Base-by-base conservation (phyloP, 371 early-diverging fungal genomes). In the Funneliformis caledonium region DNA sequence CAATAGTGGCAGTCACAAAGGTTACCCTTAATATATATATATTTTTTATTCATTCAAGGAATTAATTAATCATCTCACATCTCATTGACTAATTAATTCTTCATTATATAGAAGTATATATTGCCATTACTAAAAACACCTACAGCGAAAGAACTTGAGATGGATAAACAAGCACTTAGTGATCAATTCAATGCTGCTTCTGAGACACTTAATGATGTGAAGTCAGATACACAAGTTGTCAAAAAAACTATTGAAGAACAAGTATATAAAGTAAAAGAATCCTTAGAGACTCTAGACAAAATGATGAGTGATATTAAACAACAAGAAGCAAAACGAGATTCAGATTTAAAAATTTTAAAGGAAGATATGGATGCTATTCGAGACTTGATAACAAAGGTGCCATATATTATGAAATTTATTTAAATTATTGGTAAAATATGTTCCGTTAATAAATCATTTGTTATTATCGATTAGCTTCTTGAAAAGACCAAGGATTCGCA, bases 351-450 rank as follows among this genome's bases (percentile, higher is more conserved):
- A 77, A 86, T 84, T 64, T 88, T 96, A 75, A 89, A 93, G 82
- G 86, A 86, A 68, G 96, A 97, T 61, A 85, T 98, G 45, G 95
- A 96, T 45, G 84, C 87, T 47, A 89, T 96, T 75, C 92, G 93
- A 67, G 88, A 90, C 5, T 84, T 92, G 76, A 90, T 96, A n/a
- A 94, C 97, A 52, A 91, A 93, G 88, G 94, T 94, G 87, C 26
- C 11, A 33, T 11, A 2, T 67, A 26, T 16, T 70, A 26, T 22
- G 22, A 26, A 31, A 64, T 2, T 64, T 9, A 31, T 31, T 64
- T 64, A 19, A 64, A 52, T 52, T 5, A 52, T 16, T 12, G 19
- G 61, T 16, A 61, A 22, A 7, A 61, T 61, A 61, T 19, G 1
- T 19, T 26, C 11, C 11, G 9, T 64, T 64, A 64, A 64, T 12